Evolutionary conservation across 2,329 filamentous ascomycete genomes (phyloP).

Genomic region (Tolypocladium ophioglossoides): DNA sequence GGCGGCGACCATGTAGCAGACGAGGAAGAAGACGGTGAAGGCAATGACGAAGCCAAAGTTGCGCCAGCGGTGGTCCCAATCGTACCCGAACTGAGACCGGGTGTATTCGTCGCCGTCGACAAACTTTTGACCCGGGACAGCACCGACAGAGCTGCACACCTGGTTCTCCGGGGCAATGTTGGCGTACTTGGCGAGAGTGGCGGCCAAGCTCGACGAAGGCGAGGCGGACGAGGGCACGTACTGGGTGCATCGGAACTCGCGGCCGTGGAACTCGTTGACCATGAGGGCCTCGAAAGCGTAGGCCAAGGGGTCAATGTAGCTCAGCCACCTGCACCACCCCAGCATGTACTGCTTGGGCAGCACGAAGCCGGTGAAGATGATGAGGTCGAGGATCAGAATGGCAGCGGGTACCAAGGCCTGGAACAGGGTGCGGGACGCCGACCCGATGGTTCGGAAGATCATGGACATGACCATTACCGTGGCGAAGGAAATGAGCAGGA

Average conservation of each 20-base stretch:
- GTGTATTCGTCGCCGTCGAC: slow-evolving; percentile 52
- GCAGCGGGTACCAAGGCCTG: slow-evolving; percentile 52
- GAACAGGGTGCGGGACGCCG: slow-evolving; percentile 59
- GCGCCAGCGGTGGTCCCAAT: slow-evolving; percentile 51
- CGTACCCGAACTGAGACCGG: slow-evolving; percentile 43
- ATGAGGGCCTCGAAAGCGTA: slow-evolving; percentile 76
- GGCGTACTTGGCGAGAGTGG: slow-evolving; percentile 9
- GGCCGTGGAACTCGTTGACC: slow-evolving; percentile 69
- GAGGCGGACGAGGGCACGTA: slow-evolving; percentile 29
- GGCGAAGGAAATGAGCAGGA: slow-evolving; percentile 63
- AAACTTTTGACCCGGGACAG: slow-evolving; percentile 35
- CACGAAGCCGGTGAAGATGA: slow-evolving; percentile 63
- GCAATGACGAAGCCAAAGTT: slow-evolving; percentile 61
- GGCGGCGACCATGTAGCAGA: slow-evolving; percentile 51
- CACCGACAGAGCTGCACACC: slow-evolving; percentile 50
- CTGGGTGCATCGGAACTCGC: slow-evolving; percentile 42
- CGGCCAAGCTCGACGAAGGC: slow-evolving; percentile 1
- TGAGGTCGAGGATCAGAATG: slow-evolving; percentile 51
- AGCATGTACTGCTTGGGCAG: slow-evolving; percentile 60
- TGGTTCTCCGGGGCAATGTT: slow-evolving; percentile 26
- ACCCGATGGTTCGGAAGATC: slow-evolving; percentile 76
- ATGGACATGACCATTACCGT: slow-evolving; percentile 73
- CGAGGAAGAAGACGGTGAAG: slow-evolving; percentile 52
- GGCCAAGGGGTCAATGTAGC: slow-evolving; percentile 67
- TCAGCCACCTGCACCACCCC: slow-evolving; percentile 74